A percentile compares a stretch with the other conserved stretches of the same genome.
These are phyloP conservation scores for Trapa incisa DNA, from an alignment of 345 rosid genomes.

Conservation along the genomic window DNA sequence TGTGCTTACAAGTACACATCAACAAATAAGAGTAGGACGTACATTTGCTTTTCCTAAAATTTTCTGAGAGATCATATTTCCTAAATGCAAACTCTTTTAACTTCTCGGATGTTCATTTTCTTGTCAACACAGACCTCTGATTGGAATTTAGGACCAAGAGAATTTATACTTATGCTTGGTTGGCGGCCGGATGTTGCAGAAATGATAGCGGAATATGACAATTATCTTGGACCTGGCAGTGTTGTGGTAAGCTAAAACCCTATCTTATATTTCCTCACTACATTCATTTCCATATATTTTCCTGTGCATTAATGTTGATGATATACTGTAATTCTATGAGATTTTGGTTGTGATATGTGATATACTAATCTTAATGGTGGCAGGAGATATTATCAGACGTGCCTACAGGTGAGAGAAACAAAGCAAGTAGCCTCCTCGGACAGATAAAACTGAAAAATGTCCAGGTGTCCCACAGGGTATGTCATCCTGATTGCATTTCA, in stretches of 20 bases:
- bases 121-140: conserved; percentile 50
- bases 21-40: background rate
- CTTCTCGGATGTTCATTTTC: conserved; percentile 7
- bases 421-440: conserved; percentile 22
- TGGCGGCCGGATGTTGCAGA: conserved; percentile 87
- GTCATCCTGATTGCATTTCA: background rate
- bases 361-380: background rate
- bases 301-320: background rate
- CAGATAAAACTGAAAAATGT: conserved; percentile 45
- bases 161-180: conserved; percentile 75
- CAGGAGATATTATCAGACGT: conserved; percentile 94
- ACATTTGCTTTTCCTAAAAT: too few relatives aligned
- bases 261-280: background rate
- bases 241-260: conserved; percentile 41
- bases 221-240: conserved; percentile 95
- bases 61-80: too few relatives aligned
- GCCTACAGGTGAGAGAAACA: conserved; percentile 61
- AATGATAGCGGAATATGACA: conserved; percentile 88
- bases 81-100: too few relatives aligned
- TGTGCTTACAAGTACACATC: background rate
- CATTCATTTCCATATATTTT: background rate
- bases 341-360: background rate
- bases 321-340: background rate
- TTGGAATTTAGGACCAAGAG: conserved; percentile 56
- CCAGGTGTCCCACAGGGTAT: conserved; percentile 58